Evolutionary conservation across 2,329 filamentous ascomycete genomes (phyloP).

Genomic region (Monilinia aucupariae): DNA sequence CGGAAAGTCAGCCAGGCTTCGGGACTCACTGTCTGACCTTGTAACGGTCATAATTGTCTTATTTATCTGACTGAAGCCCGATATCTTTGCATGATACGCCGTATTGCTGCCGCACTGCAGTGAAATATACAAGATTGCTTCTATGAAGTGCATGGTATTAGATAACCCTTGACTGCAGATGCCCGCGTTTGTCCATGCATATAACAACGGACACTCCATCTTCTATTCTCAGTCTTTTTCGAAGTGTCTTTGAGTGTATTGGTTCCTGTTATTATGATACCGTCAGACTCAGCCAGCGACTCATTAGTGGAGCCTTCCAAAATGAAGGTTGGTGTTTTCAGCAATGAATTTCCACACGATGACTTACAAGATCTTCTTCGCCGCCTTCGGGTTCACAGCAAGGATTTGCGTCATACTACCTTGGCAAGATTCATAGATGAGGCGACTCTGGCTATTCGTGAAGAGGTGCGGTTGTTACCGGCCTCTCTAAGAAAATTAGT

Average conservation of each 20-base stretch:
- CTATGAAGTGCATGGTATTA: not conserved
- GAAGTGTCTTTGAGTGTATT: not conserved
- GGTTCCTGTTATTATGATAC: not conserved
- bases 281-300: not conserved
- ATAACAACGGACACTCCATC: not conserved
- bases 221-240: not conserved
- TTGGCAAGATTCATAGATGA: slow-evolving; percentile 41
- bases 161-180: not conserved
- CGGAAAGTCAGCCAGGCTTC: not conserved
- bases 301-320: slow-evolving; percentile 19
- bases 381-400: slow-evolving; percentile 39
- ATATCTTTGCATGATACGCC: not conserved
- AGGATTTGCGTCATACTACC: slow-evolving; percentile 35
- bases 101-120: not conserved
- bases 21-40: not conserved
- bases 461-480: slow-evolving; percentile 38
- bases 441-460: slow-evolving; percentile 37
- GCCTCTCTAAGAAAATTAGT: slow-evolving; percentile 31
- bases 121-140: not conserved
- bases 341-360: slow-evolving; percentile 45
- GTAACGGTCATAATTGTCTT: not conserved
- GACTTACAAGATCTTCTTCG: slow-evolving; percentile 40
- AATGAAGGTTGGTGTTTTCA: slow-evolving; percentile 41
- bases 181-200: not conserved
- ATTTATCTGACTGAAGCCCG: not conserved